Evolutionary conservation across 148 eudicot genomes (phyloP).

Genomic region (Tetragonia tetragonoides): DNA sequence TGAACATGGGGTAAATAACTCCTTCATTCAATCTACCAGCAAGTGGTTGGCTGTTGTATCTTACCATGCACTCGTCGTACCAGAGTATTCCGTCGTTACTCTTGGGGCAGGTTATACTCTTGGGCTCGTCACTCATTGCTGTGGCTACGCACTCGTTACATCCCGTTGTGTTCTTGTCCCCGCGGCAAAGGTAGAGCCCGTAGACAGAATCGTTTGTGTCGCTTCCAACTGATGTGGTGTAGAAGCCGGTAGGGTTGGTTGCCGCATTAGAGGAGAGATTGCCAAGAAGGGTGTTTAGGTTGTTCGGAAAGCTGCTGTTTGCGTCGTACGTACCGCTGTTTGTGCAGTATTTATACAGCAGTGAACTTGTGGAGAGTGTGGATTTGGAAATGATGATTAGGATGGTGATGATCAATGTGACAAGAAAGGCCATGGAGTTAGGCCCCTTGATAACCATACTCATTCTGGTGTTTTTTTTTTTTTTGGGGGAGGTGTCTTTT

Average conservation of each 20-base stretch:
- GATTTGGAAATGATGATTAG: too few species aligned
- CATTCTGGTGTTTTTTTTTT: too few species aligned
- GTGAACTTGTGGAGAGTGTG: background rate
- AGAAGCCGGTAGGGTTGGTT: slow-evolving; percentile 34
- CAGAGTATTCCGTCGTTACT: background rate
- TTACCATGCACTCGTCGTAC: slow-evolving; percentile 11
- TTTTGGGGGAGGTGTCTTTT: too few species aligned
- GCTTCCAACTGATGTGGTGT: slow-evolving; percentile 29
- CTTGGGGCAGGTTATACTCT: too few species aligned
- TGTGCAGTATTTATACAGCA: background rate
- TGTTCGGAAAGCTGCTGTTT: too few species aligned
- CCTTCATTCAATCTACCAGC: background rate
- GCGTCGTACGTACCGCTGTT: background rate
- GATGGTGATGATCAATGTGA: background rate
- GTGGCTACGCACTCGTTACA: too few species aligned
- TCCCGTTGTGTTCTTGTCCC: too few species aligned
- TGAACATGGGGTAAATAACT: background rate
- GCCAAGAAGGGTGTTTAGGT: too few species aligned
- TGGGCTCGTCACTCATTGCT: too few species aligned
- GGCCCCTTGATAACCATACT: too few species aligned
- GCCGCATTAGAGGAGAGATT: slow-evolving; percentile 28
- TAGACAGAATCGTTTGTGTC: background rate
- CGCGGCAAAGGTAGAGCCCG: too few species aligned
- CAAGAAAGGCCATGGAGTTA: background rate
- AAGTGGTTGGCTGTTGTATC: background rate